phyloP scores from a whole-genome alignment of 2,329 filamentous ascomycete species.

The Colletotrichum lini region DNA sequence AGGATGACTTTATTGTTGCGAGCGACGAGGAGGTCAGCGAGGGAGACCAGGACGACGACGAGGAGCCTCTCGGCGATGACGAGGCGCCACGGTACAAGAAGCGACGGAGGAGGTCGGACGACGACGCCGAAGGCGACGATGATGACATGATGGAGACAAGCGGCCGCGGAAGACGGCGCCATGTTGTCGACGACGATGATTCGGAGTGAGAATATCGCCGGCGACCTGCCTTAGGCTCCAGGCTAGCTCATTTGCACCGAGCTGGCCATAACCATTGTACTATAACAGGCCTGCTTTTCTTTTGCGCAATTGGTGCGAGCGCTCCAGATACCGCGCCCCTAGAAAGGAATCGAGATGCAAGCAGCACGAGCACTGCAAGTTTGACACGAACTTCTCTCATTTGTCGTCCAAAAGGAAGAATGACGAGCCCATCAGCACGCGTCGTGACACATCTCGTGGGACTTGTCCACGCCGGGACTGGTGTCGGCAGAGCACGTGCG shows the following conservation, averaged over 20 bases:
- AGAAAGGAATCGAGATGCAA: background rate
- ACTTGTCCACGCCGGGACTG: constrained; percentile 11
- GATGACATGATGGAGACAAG: constrained; percentile 59
- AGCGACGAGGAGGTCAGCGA: constrained; percentile 78
- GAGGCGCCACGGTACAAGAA: constrained; percentile 63
- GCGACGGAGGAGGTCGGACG: constrained; percentile 63
- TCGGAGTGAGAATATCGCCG: constrained; percentile 56
- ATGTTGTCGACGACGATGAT: constrained; percentile 73
- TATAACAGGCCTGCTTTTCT: constrained; percentile 26
- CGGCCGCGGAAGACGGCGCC: constrained; percentile 66
- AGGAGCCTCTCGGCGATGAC: constrained; percentile 66
- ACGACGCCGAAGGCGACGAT: constrained; percentile 65
- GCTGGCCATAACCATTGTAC: constrained; percentile 10
- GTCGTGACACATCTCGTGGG: background rate
- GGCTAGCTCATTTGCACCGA: background rate
- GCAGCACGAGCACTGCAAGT: background rate
- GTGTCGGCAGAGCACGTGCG: constrained; percentile 31
- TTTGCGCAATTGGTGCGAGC: background rate
- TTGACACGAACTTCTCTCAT: background rate
- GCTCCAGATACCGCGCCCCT: background rate
- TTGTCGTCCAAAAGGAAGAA: background rate
- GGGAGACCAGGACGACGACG: constrained; percentile 73
- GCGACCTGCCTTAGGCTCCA: too few species aligned
- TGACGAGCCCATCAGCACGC: constrained; percentile 2
- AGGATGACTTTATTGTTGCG: constrained; percentile 83